Conservation (phyloP, 1,284 basidiomycete genomes). For the Pseudozyma tsukubaensis region DNA sequence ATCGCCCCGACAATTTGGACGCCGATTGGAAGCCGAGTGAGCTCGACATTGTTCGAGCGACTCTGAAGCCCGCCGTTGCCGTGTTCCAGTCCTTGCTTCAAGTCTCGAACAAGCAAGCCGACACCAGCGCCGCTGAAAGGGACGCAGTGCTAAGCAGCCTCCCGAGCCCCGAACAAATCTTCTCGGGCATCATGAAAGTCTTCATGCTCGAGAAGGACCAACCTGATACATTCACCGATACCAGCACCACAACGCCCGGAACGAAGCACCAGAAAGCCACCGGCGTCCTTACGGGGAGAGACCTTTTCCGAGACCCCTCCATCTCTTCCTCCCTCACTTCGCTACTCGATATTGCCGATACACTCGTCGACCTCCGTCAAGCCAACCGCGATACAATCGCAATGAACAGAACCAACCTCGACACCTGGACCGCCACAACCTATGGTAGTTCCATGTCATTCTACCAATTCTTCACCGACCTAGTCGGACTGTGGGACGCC, state of each 20-base stretch:
- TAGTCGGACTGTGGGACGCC: slow-evolving; percentile 86
- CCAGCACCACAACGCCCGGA: slow-evolving; percentile 15
- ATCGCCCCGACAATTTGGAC: slow-evolving; percentile 79
- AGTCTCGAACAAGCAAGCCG: not conserved
- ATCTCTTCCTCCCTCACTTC: slow-evolving; percentile 76
- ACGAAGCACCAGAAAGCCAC: slow-evolving; percentile 25
- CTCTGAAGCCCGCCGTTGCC: slow-evolving; percentile 74
- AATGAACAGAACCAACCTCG: slow-evolving; percentile 71
- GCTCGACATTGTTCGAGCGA: slow-evolving; percentile 79
- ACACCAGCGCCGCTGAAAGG: not conserved
- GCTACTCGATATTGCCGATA: slow-evolving; percentile 32
- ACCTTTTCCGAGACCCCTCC: slow-evolving; percentile 78
- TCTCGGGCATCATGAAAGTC: slow-evolving; percentile 86
- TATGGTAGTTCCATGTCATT: slow-evolving; percentile 72
- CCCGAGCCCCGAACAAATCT: slow-evolving; percentile 50
- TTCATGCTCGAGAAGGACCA: slow-evolving; percentile 80
- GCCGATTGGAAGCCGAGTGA: slow-evolving; percentile 83
- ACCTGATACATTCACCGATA: slow-evolving; percentile 34
- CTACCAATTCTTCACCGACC: slow-evolving; percentile 93
- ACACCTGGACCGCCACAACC: slow-evolving; percentile 28
- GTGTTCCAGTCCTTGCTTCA: slow-evolving; percentile 36
- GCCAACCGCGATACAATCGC: not conserved
- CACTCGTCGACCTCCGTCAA: slow-evolving; percentile 35
- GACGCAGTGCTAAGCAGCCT: slow-evolving; percentile 24
- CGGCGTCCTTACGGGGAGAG: slow-evolving; percentile 68